These are phyloP conservation scores for Pythium myriotylum DNA, from an alignment of 352 stramenopile genomes.

Conservation along the genomic window DNA sequence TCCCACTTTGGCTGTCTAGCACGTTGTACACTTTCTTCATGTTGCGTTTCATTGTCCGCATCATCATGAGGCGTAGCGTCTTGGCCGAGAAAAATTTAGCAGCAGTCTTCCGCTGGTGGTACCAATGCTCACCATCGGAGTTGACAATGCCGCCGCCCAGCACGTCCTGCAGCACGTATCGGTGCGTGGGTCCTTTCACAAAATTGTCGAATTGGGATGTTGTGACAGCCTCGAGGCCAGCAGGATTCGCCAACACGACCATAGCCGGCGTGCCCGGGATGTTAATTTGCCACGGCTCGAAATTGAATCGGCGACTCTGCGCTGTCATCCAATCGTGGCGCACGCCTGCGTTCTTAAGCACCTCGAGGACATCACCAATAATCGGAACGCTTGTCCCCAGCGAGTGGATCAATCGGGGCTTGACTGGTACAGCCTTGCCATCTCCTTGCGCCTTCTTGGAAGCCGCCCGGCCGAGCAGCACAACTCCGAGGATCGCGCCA, in stretches of 20 bases:
- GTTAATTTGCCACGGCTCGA: conserved; percentile 26
- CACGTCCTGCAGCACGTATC: conserved; percentile 21
- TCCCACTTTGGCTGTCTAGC: background rate
- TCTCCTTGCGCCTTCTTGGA: background rate
- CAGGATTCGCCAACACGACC: conserved; percentile 24
- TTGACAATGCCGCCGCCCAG: conserved; percentile 29
- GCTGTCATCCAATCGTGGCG: conserved; percentile 50
- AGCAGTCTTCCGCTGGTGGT: conserved; percentile 35
- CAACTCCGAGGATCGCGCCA: background rate
- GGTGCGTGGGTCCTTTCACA: conserved; percentile 26
- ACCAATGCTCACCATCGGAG: conserved; percentile 34
- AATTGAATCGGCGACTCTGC: conserved; percentile 7
- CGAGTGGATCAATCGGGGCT: conserved; percentile 3
- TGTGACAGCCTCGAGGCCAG: conserved; percentile 34
- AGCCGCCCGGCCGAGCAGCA: background rate
- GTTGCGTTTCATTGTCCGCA: conserved; percentile 9
- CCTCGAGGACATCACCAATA: conserved; percentile 7
- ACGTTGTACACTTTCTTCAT: conserved; percentile 7
- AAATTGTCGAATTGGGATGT: conserved; percentile 41
- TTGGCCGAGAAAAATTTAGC: conserved; percentile 37
- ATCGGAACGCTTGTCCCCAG: background rate
- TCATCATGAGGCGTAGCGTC: conserved; percentile 27
- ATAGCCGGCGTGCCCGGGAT: conserved; percentile 19
- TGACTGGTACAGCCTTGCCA: background rate
- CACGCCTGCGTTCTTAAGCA: background rate